Conservation (phyloP, 163 green algal species). For the Scenedesmus sp. region DNA sequence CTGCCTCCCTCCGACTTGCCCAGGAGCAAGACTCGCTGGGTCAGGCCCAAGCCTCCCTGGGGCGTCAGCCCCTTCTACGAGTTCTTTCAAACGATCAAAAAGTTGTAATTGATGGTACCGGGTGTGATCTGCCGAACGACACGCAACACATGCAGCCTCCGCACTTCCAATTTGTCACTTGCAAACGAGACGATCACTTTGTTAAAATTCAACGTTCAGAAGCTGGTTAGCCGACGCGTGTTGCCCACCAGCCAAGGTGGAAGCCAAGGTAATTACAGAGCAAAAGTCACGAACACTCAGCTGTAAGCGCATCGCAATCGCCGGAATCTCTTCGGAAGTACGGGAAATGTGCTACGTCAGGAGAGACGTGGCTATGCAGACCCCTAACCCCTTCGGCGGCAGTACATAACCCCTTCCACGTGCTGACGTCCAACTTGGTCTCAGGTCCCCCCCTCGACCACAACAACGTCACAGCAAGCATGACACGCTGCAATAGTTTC, state of each 20-base stretch:
- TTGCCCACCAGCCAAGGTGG: neutral
- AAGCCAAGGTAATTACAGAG: neutral
- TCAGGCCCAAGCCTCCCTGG: neutral
- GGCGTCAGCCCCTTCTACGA: neutral
- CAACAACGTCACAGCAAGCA: neutral
- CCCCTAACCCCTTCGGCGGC: neutral
- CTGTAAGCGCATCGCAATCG: neutral
- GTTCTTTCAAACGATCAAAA: neutral
- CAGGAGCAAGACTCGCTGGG: neutral
- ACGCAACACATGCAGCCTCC: slow-evolving; percentile 6
- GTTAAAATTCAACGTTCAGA: neutral
- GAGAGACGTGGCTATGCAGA: neutral
- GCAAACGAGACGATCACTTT: neutral
- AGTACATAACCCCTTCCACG: slow-evolving; percentile 9
- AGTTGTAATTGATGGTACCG: neutral
- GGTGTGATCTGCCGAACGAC: neutral
- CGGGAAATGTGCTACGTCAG: neutral
- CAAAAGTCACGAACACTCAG: neutral
- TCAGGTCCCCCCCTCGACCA: neutral
- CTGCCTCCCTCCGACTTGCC: slow-evolving; percentile 4
- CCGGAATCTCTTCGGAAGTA: neutral
- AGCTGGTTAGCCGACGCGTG: neutral
- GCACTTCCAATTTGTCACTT: neutral
- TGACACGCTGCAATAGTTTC: neutral
- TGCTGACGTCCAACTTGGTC: neutral